phyloP scores from a whole-genome alignment of 1,284 basidiomycete species.

The Exobasidium cylindrosporum region DNA sequence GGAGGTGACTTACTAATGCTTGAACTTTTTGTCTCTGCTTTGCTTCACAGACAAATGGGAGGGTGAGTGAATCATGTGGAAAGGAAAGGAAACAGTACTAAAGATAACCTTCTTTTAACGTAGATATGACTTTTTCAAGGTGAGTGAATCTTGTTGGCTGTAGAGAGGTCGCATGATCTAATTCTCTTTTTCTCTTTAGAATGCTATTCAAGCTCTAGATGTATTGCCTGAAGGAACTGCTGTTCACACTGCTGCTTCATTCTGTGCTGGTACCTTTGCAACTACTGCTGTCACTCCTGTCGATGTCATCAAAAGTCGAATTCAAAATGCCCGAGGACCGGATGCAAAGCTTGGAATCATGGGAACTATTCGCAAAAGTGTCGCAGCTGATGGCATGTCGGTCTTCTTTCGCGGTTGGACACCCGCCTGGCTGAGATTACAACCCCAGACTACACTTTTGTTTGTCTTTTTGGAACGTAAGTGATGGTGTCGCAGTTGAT shows the following conservation, averaged over 20 bases:
- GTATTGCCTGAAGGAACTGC: slow-evolving; percentile 30
- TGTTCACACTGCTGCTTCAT: slow-evolving; percentile 57
- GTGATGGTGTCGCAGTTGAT: neutral
- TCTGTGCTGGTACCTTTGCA: slow-evolving; percentile 58
- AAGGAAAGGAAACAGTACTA: too few relatives aligned
- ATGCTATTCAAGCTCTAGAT: neutral
- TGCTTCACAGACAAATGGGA: slow-evolving; percentile 19
- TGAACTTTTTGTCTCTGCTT: neutral
- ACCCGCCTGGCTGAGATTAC: slow-evolving; percentile 56
- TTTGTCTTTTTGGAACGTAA: slow-evolving; percentile 21
- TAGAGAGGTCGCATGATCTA: slow-evolving; percentile 5
- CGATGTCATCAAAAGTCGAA: slow-evolving; percentile 51
- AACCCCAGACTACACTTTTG: slow-evolving; percentile 22
- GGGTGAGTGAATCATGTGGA: slow-evolving; percentile 8
- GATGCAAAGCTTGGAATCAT: slow-evolving; percentile 10
- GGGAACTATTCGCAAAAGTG: slow-evolving; percentile 16
- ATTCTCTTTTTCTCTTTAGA: neutral
- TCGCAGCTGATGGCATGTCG: slow-evolving; percentile 52
- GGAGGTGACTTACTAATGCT: too few relatives aligned
- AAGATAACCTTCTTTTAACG: neutral
- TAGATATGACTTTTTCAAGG: slow-evolving; percentile 20
- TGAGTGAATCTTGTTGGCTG: neutral
- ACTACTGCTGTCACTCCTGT: slow-evolving; percentile 45
- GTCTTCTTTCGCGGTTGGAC: slow-evolving; percentile 61
- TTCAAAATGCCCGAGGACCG: slow-evolving; percentile 51